Conservation (phyloP, 768 basidiomycete genomes). For the Termitomyces sp. region DNA sequence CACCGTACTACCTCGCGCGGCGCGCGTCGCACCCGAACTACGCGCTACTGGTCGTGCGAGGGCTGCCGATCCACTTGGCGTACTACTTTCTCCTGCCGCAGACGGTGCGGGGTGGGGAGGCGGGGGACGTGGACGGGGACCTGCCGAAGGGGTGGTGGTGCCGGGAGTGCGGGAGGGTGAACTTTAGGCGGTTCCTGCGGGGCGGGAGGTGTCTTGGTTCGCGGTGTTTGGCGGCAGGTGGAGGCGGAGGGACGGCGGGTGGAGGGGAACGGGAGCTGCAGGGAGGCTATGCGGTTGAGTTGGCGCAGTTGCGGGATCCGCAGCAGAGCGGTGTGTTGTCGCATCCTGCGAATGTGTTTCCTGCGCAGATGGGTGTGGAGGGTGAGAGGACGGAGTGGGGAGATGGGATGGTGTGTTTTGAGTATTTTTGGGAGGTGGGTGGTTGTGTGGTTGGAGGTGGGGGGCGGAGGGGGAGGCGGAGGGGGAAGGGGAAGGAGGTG, state of each 20-base stretch:
- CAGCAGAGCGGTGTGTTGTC: conserved; percentile 25
- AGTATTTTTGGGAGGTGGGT: conserved; percentile 17
- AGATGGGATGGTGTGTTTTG: conserved; percentile 28
- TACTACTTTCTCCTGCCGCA: conserved; percentile 13
- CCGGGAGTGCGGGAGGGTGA: conserved; percentile 39
- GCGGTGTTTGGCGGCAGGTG: conserved; percentile 5
- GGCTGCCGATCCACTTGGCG: background rate
- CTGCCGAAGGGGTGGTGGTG: conserved; percentile 48
- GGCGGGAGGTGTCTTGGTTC: conserved; percentile 40
- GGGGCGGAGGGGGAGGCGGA: background rate
- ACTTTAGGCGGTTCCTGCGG: conserved; percentile 38
- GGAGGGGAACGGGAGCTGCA: background rate
- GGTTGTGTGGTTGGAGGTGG: background rate
- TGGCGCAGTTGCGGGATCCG: conserved; percentile 28
- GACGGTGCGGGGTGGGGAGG: conserved; percentile 23
- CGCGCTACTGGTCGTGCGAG: background rate
- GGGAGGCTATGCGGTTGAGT: conserved; percentile 19
- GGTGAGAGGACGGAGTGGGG: conserved; percentile 16
- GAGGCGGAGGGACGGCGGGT: background rate
- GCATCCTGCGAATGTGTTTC: conserved; percentile 25
- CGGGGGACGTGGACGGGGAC: conserved; percentile 21
- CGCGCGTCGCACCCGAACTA: conserved; percentile 16
- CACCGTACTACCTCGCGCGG: conserved; percentile 16
- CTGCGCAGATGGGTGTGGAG: conserved; percentile 9
- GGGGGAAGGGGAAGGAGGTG: background rate